phyloP scores from a whole-genome alignment of 192 early-diverging fungal genomes.

The Coemansia sp. region DNA sequence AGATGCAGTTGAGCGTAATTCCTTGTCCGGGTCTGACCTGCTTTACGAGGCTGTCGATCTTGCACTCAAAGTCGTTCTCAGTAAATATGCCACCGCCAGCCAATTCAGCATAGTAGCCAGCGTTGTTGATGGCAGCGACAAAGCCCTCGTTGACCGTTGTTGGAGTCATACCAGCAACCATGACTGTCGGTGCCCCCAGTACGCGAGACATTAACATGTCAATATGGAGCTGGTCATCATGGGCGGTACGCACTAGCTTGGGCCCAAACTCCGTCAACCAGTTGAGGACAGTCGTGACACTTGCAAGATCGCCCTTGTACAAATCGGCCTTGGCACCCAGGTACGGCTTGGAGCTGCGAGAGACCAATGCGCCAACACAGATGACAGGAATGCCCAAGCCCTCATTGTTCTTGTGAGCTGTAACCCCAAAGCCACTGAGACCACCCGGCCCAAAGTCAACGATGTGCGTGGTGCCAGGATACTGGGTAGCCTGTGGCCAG shows the following conservation, averaged over 20 bases:
- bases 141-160: conserved; percentile 77
- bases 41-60: conserved; percentile 73
- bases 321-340: conserved; percentile 73
- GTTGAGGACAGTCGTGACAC: conserved; percentile 78
- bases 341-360: conserved; percentile 43
- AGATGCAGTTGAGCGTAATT: conserved; percentile 90
- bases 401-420: conserved; percentile 85
- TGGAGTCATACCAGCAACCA: conserved; percentile 96
- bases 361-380: conserved; percentile 23
- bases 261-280: conserved; percentile 88
- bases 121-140: conserved; percentile 82
- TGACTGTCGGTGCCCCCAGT: conserved; percentile 84
- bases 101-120: conserved; percentile 89
- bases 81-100: conserved; percentile 90
- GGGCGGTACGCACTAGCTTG: conserved; percentile 66
- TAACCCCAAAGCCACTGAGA: conserved; percentile 74
- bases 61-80: conserved; percentile 64
- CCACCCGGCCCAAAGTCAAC: conserved; percentile 95
- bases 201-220: conserved; percentile 85
- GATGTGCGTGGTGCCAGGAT: conserved; percentile 71
- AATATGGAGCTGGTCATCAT: conserved; percentile 67
- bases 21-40: conserved; percentile 76
- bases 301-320: conserved; percentile 65
- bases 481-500: conserved; percentile 64
- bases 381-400: conserved; percentile 73